These are phyloP conservation scores for Diplocarpon rosae DNA, from an alignment of 2,329 filamentous ascomycete species.

Conservation along the genomic window DNA sequence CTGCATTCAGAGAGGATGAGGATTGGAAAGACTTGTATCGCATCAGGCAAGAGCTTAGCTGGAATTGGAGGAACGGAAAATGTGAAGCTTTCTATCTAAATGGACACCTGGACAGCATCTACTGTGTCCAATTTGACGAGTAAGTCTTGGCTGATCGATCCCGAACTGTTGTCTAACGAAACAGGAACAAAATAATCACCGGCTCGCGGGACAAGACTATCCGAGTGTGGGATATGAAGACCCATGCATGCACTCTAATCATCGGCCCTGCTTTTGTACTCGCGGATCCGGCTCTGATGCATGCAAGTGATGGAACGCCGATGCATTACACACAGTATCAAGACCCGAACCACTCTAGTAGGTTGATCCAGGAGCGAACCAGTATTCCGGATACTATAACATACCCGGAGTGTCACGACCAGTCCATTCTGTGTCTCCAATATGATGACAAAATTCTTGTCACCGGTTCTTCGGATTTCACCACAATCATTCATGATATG, in stretches of 20 bases:
- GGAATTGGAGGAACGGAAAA: slow-evolving; percentile 68
- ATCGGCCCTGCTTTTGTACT: slow-evolving; percentile 68
- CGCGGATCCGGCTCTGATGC: slow-evolving; percentile 39
- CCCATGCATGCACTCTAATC: slow-evolving; percentile 71
- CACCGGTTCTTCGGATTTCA: slow-evolving; percentile 86
- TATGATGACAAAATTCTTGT: slow-evolving; percentile 90
- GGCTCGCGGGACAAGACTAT: slow-evolving; percentile 93
- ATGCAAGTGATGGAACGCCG: slow-evolving; percentile 39
- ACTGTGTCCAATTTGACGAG: slow-evolving; percentile 97
- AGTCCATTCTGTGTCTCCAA: slow-evolving; percentile 88
- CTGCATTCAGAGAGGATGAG: slow-evolving; percentile 45
- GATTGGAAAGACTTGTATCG: slow-evolving; percentile 83
- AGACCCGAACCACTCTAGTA: slow-evolving; percentile 15
- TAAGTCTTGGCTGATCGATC: slow-evolving; percentile 33
- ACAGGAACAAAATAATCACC: slow-evolving; percentile 84
- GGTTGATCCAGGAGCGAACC: slow-evolving; percentile 21
- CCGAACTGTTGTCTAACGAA: slow-evolving; percentile 27
- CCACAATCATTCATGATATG: slow-evolving; percentile 85
- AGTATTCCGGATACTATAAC: slow-evolving; percentile 45
- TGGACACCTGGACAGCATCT: slow-evolving; percentile 91
- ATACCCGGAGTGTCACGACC: slow-evolving; percentile 64
- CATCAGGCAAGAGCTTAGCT: slow-evolving; percentile 63
- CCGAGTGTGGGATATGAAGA: slow-evolving; percentile 90
- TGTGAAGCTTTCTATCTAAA: slow-evolving; percentile 81
- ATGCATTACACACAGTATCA: slow-evolving; percentile 44